phyloP scores from a whole-genome alignment of 192 early-diverging fungal species.

The Gigaspora rosea region DNA sequence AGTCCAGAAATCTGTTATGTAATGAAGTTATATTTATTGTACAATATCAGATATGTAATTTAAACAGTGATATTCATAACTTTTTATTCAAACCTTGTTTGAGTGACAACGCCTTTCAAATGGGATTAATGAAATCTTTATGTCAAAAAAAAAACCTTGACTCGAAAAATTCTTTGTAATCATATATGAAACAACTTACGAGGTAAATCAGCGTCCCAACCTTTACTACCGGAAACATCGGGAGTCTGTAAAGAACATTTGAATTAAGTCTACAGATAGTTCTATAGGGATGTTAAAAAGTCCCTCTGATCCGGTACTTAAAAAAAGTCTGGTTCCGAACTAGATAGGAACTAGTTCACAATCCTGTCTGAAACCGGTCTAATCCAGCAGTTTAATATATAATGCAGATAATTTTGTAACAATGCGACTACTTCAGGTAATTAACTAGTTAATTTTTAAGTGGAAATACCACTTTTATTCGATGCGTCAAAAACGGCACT shows the following conservation, averaged over 20 bases:
- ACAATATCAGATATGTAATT: neutral
- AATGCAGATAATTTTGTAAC: too few species aligned
- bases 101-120: slow-evolving; percentile 20
- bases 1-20: slow-evolving; percentile 15
- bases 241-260: slow-evolving; percentile 32
- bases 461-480: too few species aligned
- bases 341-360: too few species aligned
- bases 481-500: too few species aligned
- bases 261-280: neutral
- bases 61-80: neutral
- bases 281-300: neutral
- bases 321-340: too few species aligned
- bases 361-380: too few species aligned
- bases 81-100: slow-evolving; percentile 33
- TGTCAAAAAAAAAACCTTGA: too few species aligned
- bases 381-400: too few species aligned
- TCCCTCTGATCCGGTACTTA: too few species aligned
- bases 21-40: neutral
- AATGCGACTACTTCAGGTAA: too few species aligned
- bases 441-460: too few species aligned
- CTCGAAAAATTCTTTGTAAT: neutral
- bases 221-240: slow-evolving; percentile 37
- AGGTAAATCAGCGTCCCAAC: slow-evolving; percentile 40
- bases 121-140: neutral
- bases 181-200: slow-evolving; percentile 24